These are phyloP conservation scores for Coemansia sp. DNA, from an alignment of 192 early-diverging fungal species.

Conservation along the genomic window DNA sequence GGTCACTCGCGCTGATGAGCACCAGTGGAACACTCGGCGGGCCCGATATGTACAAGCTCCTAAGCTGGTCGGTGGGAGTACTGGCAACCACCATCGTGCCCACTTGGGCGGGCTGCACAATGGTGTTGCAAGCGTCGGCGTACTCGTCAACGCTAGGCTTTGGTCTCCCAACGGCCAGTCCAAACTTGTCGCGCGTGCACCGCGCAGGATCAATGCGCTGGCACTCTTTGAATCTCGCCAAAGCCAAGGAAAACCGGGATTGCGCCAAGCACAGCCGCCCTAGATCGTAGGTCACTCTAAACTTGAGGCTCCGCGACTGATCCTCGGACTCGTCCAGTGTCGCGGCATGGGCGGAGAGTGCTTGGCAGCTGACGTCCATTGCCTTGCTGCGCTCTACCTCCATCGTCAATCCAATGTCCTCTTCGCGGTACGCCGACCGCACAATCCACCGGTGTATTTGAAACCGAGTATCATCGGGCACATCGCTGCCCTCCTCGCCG, in stretches of 20 bases:
- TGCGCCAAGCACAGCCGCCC: conserved; percentile 30
- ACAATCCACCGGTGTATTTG: conserved; percentile 32
- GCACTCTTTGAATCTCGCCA: conserved; percentile 22
- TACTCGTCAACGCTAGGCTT: conserved; percentile 39
- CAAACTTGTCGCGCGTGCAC: conserved; percentile 18
- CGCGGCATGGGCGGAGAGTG: conserved; percentile 2
- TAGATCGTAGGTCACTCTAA: conserved; percentile 26
- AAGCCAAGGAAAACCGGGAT: conserved; percentile 8
- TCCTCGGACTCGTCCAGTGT: neutral
- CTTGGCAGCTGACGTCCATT: conserved; percentile 11
- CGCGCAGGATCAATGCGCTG: conserved; percentile 14
- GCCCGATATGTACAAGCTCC: conserved; percentile 14
- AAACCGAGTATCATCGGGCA: neutral
- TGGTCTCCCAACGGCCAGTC: neutral
- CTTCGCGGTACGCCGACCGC: conserved; percentile 43
- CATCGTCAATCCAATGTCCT: conserved; percentile 20
- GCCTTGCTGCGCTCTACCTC: conserved; percentile 9
- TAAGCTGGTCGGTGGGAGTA: conserved; percentile 19
- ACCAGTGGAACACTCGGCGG: neutral
- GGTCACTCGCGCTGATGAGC: conserved; percentile 8
- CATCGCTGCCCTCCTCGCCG: neutral
- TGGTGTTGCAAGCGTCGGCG: conserved; percentile 16
- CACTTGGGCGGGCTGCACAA: neutral
- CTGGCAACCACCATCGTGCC: neutral
- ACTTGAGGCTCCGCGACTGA: neutral